Conservation (phyloP, 2,329 filamentous ascomycete species). For the Sclerotinia glacialis region DNA sequence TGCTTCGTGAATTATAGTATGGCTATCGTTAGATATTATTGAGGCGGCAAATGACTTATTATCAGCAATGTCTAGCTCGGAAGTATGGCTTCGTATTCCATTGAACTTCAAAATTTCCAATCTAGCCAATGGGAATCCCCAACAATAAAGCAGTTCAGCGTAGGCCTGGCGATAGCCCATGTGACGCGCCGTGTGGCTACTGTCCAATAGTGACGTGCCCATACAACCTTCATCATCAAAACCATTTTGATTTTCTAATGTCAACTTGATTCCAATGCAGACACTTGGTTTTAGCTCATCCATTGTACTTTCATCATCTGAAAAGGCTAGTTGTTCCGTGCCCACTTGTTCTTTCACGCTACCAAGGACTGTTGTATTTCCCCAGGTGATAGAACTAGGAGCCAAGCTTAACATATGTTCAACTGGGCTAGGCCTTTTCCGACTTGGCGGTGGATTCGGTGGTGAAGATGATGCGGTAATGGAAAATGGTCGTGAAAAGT, state of each 20-base stretch:
- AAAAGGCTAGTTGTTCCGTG: constrained; percentile 32
- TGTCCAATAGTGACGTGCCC: constrained; percentile 55
- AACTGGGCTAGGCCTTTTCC: constrained; percentile 59
- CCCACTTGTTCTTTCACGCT: constrained; percentile 39
- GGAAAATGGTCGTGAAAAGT: constrained; percentile 47
- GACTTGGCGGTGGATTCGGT: constrained; percentile 44
- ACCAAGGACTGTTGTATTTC: constrained; percentile 41
- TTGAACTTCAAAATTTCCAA: constrained; percentile 70
- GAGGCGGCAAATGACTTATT: constrained; percentile 36
- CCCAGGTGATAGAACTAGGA: constrained; percentile 43
- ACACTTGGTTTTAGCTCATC: constrained; percentile 29
- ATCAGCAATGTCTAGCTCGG: constrained; percentile 34
- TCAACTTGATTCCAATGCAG: constrained; percentile 43
- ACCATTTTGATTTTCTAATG: constrained; percentile 59
- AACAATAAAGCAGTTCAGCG: constrained; percentile 66
- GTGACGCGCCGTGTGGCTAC: constrained; percentile 48
- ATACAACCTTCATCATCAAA: constrained; percentile 70
- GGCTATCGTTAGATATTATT: constrained; percentile 33
- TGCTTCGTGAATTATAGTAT: constrained; percentile 28
- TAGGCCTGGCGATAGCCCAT: constrained; percentile 63
- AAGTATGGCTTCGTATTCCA: constrained; percentile 51
- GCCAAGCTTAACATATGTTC: constrained; percentile 57
- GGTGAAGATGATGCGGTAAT: constrained; percentile 45
- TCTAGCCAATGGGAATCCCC: constrained; percentile 59
- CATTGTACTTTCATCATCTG: constrained; percentile 35